A percentile compares a stretch with the other conserved stretches of the same genome.
Conservation (phyloP, 2,329 filamentous ascomycete species). For the Colletotrichum liaoningense region DNA sequence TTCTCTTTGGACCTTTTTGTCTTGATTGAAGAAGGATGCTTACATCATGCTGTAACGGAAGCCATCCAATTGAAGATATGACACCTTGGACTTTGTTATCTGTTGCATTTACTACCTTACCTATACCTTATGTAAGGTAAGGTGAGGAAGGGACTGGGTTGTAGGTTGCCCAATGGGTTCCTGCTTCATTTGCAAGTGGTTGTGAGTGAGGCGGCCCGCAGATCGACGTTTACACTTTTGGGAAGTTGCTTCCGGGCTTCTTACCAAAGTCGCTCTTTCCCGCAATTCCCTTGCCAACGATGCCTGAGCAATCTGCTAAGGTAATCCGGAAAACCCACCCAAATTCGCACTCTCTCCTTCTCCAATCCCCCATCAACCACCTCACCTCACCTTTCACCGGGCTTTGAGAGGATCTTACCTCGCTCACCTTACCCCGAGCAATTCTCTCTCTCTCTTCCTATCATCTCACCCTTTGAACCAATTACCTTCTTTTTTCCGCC, state of each 20-base stretch:
- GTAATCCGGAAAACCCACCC: conserved; percentile 25
- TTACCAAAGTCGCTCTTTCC: neutral
- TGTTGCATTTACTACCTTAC: too few species aligned
- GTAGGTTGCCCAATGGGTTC: neutral
- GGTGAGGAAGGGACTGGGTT: too few species aligned
- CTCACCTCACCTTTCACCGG: neutral
- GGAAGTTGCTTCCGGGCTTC: conserved; percentile 20
- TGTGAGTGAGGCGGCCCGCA: too few species aligned
- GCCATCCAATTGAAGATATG: too few species aligned
- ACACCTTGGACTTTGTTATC: too few species aligned
- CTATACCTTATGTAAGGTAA: too few species aligned
- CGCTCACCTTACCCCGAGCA: neutral
- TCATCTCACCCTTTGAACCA: neutral
- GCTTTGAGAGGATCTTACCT: neutral
- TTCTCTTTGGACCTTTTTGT: neutral
- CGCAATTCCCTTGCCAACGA: neutral
- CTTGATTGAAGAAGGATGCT: neutral
- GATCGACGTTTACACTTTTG: neutral
- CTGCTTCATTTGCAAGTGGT: neutral
- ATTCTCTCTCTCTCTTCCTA: neutral
- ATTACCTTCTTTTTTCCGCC: neutral
- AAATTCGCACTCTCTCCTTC: conserved; percentile 3
- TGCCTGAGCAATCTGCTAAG: conserved; percentile 20
- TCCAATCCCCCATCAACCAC: neutral
- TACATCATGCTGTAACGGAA: too few species aligned